Evolutionary conservation across 1,284 basidiomycete species (phyloP).

Genomic region (Ustilago tritici): DNA sequence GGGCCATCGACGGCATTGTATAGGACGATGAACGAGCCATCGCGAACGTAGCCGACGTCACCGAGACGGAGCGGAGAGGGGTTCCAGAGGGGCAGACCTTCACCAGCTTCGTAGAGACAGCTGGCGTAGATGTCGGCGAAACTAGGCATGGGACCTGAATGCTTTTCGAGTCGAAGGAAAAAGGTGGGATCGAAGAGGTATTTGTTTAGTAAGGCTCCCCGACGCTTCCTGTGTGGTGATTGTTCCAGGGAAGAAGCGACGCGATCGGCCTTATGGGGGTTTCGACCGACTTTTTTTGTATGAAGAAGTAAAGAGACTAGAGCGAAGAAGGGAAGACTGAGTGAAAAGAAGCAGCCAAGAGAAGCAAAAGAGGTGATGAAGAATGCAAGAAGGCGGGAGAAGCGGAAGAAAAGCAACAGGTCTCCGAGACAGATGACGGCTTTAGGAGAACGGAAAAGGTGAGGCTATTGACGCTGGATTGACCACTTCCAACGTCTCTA

Average conservation of each 20-base stretch:
- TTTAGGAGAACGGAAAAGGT: constrained; percentile 6
- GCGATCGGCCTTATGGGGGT: not conserved
- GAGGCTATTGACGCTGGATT: constrained; percentile 30
- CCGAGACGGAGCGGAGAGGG: constrained; percentile 51
- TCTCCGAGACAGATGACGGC: not conserved
- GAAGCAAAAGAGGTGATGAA: not conserved
- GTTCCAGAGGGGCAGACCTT: constrained; percentile 60
- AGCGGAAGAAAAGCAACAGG: constrained; percentile 13
- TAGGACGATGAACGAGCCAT: constrained; percentile 57
- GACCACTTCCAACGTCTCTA: constrained; percentile 44
- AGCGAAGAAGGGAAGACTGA: no score
- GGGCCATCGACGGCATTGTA: constrained; percentile 58
- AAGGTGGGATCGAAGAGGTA: not conserved
- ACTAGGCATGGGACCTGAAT: constrained; percentile 25
- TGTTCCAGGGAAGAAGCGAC: not conserved
- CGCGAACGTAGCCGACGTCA: constrained; percentile 56
- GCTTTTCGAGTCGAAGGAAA: not conserved
- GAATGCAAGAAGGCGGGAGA: constrained; percentile 1
- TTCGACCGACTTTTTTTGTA: not conserved
- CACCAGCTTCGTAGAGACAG: constrained; percentile 49
- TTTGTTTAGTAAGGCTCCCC: not conserved
- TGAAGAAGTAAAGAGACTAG: not conserved
- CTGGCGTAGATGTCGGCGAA: constrained; percentile 56
- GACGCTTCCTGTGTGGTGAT: not conserved
- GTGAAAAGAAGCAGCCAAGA: no score